These are phyloP conservation scores for Xylaria hypoxylon DNA, from an alignment of 2,329 filamentous ascomycete species.

Conservation along the genomic window DNA sequence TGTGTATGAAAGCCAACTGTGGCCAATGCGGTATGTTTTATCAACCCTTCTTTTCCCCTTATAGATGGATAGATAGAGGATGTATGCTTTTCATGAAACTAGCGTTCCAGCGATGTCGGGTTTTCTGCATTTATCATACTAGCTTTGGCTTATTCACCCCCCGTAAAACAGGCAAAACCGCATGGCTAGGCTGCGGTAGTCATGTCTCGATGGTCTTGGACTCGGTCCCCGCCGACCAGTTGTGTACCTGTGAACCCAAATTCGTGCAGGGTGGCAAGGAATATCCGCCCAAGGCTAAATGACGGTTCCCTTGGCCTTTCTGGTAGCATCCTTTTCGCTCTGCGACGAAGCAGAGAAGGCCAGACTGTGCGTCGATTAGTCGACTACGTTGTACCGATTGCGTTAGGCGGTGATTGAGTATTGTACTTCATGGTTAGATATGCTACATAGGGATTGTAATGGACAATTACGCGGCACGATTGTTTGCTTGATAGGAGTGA, in stretches of 20 bases:
- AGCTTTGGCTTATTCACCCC: background rate
- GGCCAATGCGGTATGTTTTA: conserved; percentile 68
- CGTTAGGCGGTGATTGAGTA: no score
- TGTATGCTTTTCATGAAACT: background rate
- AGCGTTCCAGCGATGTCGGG: background rate
- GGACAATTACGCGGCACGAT: background rate
- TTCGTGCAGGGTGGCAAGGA: conserved; percentile 69
- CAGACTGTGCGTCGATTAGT: background rate
- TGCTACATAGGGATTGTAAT: background rate
- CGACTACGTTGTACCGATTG: no score
- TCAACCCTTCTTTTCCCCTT: background rate
- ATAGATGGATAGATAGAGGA: background rate
- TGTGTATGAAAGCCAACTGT: conserved; percentile 76
- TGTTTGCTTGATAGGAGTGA: no score
- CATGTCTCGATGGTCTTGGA: conserved; percentile 74
- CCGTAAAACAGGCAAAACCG: conserved; percentile 62
- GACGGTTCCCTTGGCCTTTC: conserved; percentile 29
- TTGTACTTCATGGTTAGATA: background rate
- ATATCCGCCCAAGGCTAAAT: conserved; percentile 72
- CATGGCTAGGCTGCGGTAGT: conserved; percentile 74
- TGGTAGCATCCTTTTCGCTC: conserved; percentile 13
- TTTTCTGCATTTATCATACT: background rate
- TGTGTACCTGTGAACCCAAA: conserved; percentile 74
- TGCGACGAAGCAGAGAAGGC: background rate
- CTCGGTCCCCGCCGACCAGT: conserved; percentile 65